These are phyloP conservation scores for Erodium moschatum DNA, from an alignment of 441 rosid species.

Conservation along the genomic window DNA sequence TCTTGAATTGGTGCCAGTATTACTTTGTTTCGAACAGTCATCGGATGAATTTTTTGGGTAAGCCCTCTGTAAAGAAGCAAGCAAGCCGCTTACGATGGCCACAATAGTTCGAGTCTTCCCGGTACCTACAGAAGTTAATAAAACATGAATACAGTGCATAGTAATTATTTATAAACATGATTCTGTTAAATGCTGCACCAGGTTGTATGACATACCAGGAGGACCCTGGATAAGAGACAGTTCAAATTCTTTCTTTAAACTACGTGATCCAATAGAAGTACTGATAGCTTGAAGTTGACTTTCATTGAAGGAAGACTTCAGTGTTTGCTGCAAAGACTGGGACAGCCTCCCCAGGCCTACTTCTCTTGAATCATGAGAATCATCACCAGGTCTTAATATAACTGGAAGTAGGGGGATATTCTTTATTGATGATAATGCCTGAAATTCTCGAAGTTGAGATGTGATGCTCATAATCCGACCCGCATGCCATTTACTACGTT, in stretches of 20 bases:
- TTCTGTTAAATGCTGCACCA: constrained; percentile 12
- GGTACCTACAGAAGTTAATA: constrained; percentile 45
- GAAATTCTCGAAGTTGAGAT: constrained; percentile 94
- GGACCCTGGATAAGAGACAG: constrained; percentile 98
- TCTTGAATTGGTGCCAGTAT: constrained; percentile 35
- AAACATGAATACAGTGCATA: constrained; percentile 14
- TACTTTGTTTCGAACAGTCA: constrained; percentile 35
- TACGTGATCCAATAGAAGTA: constrained; percentile 48
- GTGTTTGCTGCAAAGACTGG: constrained; percentile 51
- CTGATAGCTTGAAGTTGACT: constrained; percentile 82
- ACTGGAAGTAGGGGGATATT: constrained; percentile 66
- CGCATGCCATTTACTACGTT: constrained; percentile 98
- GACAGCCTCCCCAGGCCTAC: constrained; percentile 48
- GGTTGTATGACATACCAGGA: constrained; percentile 54
- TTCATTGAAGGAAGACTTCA: constrained; percentile 75
- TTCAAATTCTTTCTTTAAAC: constrained; percentile 45
- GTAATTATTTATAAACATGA: constrained; percentile 10
- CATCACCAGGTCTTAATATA: constrained; percentile 58
- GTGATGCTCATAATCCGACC: constrained; percentile 79
- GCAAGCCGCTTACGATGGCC: constrained; percentile 87
- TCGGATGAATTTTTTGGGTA: constrained; percentile 24
- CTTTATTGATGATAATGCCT: constrained; percentile 69
- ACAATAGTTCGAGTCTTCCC: constrained; percentile 96
- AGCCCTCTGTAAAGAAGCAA: constrained; percentile 47
- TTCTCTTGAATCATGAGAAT: constrained; percentile 37